phyloP scores from a whole-genome alignment of 257 asterid genomes.

The Plantago major region DNA sequence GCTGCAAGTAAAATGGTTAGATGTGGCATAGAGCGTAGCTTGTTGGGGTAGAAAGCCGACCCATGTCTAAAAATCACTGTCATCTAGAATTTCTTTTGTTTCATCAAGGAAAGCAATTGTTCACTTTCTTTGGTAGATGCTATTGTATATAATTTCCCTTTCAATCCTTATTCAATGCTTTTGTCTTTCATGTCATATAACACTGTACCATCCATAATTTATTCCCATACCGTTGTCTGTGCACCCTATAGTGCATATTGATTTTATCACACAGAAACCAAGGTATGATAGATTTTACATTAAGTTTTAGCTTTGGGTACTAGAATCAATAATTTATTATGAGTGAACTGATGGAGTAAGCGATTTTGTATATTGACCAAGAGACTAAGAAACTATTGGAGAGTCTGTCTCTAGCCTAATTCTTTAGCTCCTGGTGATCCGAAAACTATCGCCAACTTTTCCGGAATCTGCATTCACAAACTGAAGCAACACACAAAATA shows the following conservation, averaged over 20 bases:
- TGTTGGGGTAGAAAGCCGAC: conserved; percentile 3
- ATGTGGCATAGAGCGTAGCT: not conserved
- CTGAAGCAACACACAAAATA: conserved; percentile 28
- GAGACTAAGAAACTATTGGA: too few relatives aligned
- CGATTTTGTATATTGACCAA: too few relatives aligned
- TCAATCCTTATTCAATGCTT: not conserved
- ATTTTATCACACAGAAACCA: too few relatives aligned
- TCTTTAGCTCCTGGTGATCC: conserved; percentile 34
- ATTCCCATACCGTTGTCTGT: too few relatives aligned
- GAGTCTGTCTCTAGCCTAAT: not conserved
- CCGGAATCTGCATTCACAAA: conserved; percentile 55
- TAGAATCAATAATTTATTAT: too few relatives aligned
- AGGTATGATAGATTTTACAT: too few relatives aligned
- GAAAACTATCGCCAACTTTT: conserved; percentile 50
- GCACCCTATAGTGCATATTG: too few relatives aligned
- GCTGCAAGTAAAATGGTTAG: conserved; percentile 12
- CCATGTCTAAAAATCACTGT: not conserved
- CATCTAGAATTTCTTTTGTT: not conserved
- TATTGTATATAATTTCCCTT: not conserved
- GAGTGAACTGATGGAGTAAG: too few relatives aligned
- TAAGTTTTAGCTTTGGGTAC: too few relatives aligned
- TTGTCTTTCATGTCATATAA: not conserved
- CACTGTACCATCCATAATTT: too few relatives aligned
- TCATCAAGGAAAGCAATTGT: conserved; percentile 2
- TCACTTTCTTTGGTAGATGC: not conserved